These are phyloP conservation scores for Hygrocybe punicea DNA, from an alignment of 768 basidiomycete genomes.

Conservation along the genomic window DNA sequence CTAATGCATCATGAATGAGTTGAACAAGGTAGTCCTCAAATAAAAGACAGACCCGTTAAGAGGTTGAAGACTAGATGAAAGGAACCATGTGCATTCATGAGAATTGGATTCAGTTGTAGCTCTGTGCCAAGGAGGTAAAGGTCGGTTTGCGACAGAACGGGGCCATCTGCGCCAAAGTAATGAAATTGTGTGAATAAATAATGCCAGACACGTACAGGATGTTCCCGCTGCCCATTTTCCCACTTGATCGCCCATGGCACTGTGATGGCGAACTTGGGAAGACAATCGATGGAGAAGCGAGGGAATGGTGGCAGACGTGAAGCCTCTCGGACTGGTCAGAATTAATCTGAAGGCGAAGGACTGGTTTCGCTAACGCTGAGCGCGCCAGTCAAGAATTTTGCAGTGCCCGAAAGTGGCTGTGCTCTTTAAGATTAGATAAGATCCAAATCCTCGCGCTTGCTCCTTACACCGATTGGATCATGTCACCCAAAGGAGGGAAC, in stretches of 20 bases:
- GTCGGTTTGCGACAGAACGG: slow-evolving; percentile 75
- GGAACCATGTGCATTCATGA: slow-evolving; percentile 43
- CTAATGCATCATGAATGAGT: slow-evolving; percentile 28
- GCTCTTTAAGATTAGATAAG: no score
- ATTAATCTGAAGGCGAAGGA: not conserved
- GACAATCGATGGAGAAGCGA: not conserved
- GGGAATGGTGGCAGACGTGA: not conserved
- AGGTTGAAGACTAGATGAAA: slow-evolving; percentile 75
- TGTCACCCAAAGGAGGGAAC: slow-evolving; percentile 88
- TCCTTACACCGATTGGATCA: slow-evolving; percentile 33
- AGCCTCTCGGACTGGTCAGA: not conserved
- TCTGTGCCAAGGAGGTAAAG: slow-evolving; percentile 71
- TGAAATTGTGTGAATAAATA: not conserved
- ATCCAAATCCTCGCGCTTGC: no score
- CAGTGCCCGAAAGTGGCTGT: no score
- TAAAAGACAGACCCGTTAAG: slow-evolving; percentile 48
- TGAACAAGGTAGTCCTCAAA: not conserved
- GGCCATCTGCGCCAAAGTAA: slow-evolving; percentile 54
- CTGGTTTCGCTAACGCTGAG: no score
- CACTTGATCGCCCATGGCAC: slow-evolving; percentile 27
- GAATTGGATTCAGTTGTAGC: slow-evolving; percentile 71
- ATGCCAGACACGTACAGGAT: slow-evolving; percentile 35
- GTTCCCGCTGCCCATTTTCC: slow-evolving; percentile 45
- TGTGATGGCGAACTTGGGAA: not conserved
- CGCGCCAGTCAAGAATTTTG: no score